Conservation (phyloP, 345 rosid species). For the Euphorbia pulcherrima region DNA sequence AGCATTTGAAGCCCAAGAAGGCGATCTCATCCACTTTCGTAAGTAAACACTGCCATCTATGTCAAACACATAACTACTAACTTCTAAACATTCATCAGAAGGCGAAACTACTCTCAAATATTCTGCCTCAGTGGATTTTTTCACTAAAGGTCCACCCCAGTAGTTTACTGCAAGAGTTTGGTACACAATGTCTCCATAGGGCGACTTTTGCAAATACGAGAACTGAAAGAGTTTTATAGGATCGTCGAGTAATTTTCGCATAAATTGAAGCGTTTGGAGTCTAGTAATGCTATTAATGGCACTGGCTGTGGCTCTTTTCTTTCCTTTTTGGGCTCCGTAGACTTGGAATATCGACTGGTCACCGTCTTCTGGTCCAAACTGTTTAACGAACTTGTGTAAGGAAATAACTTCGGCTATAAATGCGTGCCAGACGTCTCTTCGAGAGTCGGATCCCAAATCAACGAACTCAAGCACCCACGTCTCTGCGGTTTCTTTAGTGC, state of each 20-base stretch:
- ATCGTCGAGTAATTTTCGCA: slow-evolving; percentile 75
- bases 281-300: slow-evolving; percentile 73
- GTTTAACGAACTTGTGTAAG: slow-evolving; percentile 64
- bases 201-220: slow-evolving; percentile 75
- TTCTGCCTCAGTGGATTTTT: slow-evolving; percentile 42
- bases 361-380: slow-evolving; percentile 66
- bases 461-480: slow-evolving; percentile 91
- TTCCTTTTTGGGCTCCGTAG: slow-evolving; percentile 78
- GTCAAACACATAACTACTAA: slow-evolving; percentile 53
- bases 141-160: slow-evolving; percentile 83
- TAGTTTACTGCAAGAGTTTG: slow-evolving; percentile 80
- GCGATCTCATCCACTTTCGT: slow-evolving; percentile 85
- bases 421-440: slow-evolving; percentile 96
- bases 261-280: slow-evolving; percentile 84
- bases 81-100: slow-evolving; percentile 45
- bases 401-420: slow-evolving; percentile 75
- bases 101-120: slow-evolving; percentile 27
- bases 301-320: slow-evolving; percentile 60
- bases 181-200: slow-evolving; percentile 66
- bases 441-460: slow-evolving; percentile 88
- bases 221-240: slow-evolving; percentile 81
- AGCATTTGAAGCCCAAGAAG: slow-evolving; percentile 72
- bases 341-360: slow-evolving; percentile 58
- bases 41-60: slow-evolving; percentile 90
- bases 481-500: slow-evolving; percentile 50